Evolutionary conservation across 805 yeast species (phyloP), one percentile per base, ranked within the genome.

Genomic region (Pichia deserticola): DNA sequence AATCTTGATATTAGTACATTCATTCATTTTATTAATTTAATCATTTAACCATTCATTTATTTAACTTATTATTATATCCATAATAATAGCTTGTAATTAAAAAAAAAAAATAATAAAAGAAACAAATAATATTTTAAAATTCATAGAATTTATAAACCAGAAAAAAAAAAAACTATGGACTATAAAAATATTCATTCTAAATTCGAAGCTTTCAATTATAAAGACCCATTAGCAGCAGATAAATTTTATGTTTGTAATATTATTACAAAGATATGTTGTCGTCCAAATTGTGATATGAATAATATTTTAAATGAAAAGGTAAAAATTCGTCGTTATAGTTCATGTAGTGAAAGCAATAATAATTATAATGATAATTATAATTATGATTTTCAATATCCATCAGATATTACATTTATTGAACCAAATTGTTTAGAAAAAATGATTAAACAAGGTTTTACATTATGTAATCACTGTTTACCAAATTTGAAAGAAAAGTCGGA

Each of bases 171-270:
- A 20, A 20, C 3, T 2, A 53, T 53, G 54, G n/a, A 15, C 1
- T 56, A 55, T 32, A 5, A n/a, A 4, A 61, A 75, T 6, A 77
- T 75, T 40, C 59, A 67, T 12, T 63, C 76, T 39, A 79, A 73
- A 58, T 78, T 83, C 83, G 77, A 74, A 47, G 86, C 86, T 1
- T 81, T 79, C 62, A 82, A 79, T 58, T 79, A 78, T 62, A 70
- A 76, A 51, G 88, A 82, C 58, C 86, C 88, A 1, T 79, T 78
- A 57, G 83, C 86, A 11, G 75, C 83, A 0, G 77, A 76, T 40
- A 66, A 78, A 29, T 84, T 83, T 55, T 65, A 70, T 44, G 84
- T 79, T 27, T 72, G 80, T 57, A 73, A 75, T 60, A 68, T 68
- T 51, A 61, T 65, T 33, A 63, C 64, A 29, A 68, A 68, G 48